phyloP scores from a whole-genome alignment of 495 filamentous ascomycete species.

The Tuber microsphaerosporum region DNA sequence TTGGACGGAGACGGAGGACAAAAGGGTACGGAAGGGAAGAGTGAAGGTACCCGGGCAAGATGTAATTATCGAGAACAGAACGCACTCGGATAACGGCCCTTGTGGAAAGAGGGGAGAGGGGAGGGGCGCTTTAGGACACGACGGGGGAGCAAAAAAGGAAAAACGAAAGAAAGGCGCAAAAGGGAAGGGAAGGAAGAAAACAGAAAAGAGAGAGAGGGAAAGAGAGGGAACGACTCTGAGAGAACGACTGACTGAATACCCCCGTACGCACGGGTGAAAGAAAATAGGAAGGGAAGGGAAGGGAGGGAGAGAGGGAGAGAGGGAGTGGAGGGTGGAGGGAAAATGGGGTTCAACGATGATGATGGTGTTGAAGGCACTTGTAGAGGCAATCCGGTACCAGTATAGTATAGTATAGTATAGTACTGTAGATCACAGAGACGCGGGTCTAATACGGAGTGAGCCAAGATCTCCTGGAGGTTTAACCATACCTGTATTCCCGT shows the following conservation, averaged over 20 bases:
- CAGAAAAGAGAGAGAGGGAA: constrained; percentile 11
- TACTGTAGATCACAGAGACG: background rate
- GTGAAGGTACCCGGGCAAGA: constrained; percentile 12
- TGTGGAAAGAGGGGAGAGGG: constrained; percentile 11
- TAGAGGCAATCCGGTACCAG: too few relatives aligned
- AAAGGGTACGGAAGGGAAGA: constrained; percentile 21
- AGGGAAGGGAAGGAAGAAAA: constrained; percentile 22
- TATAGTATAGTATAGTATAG: too few relatives aligned
- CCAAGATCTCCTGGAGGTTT: background rate
- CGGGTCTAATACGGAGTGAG: background rate
- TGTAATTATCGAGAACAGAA: constrained; percentile 14
- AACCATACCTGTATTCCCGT: background rate
- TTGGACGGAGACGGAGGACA: constrained; percentile 1
- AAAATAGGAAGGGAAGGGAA: constrained; percentile 17
- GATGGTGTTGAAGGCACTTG: constrained; percentile 7
- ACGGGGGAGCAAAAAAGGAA: background rate
- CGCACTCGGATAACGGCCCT: constrained; percentile 11
- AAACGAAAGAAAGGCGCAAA: constrained; percentile 9
- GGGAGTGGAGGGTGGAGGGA: constrained; percentile 3
- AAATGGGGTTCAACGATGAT: background rate
- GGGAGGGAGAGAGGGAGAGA: background rate
- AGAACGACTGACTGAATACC: background rate
- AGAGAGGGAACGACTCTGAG: constrained; percentile 8
- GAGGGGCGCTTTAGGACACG: constrained; percentile 6
- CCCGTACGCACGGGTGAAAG: constrained; percentile 23